These are phyloP conservation scores for Rhodofomes roseus DNA, from an alignment of 1,284 basidiomycete species.

Conservation along the genomic window DNA sequence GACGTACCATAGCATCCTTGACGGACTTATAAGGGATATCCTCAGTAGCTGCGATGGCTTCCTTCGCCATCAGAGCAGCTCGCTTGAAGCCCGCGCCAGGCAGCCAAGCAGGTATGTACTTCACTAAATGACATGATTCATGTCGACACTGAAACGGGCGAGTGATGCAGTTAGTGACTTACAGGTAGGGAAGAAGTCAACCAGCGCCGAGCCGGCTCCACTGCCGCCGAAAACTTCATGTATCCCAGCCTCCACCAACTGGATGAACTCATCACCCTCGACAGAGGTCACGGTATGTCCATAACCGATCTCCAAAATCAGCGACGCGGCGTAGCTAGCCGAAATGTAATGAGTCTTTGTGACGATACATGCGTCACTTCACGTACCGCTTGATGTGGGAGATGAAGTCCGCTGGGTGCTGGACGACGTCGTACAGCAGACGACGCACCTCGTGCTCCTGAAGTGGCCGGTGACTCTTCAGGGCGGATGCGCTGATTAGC, in stretches of 20 bases:
- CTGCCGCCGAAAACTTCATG: conserved; percentile 44
- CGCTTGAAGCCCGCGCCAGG: conserved; percentile 53
- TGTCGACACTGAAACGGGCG: background rate
- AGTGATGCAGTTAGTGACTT: conserved; percentile 11
- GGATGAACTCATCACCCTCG: conserved; percentile 20
- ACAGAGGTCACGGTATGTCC: conserved; percentile 25
- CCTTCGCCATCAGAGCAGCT: conserved; percentile 37
- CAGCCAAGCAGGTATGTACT: conserved; percentile 51
- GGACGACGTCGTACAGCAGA: conserved; percentile 12
- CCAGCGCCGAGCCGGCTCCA: conserved; percentile 45
- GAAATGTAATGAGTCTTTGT: conserved; percentile 17
- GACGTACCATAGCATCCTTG: conserved; percentile 41
- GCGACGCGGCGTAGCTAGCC: conserved; percentile 18
- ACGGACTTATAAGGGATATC: conserved; percentile 29
- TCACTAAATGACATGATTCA: conserved; percentile 30
- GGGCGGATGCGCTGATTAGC: conserved; percentile 16
- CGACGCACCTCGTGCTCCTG: conserved; percentile 24
- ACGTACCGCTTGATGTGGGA: background rate
- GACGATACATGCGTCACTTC: background rate
- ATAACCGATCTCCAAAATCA: conserved; percentile 23
- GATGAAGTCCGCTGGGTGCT: background rate
- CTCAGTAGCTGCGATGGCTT: conserved; percentile 22
- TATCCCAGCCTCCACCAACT: conserved; percentile 41
- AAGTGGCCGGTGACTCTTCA: conserved; percentile 19
- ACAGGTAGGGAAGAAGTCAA: conserved; percentile 52